A percentile compares a stretch with the other conserved stretches of the same genome.
phyloP scores from a whole-genome alignment of 306 rosid genomes.

The Glycine tomentella region DNA sequence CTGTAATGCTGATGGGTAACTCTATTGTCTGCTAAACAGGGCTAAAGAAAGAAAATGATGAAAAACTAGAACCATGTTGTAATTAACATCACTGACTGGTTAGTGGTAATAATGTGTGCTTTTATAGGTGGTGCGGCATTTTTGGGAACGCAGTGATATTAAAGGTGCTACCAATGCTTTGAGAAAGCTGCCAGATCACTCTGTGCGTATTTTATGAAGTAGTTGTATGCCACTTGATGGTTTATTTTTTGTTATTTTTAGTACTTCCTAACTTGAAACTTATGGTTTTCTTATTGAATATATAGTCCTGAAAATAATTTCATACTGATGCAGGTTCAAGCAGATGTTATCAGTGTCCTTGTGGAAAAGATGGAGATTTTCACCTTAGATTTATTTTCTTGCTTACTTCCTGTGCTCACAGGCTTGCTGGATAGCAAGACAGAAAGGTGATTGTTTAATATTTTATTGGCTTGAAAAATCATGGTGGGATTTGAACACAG shows the following conservation, averaged over 20 bases:
- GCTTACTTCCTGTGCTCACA: conserved; percentile 87
- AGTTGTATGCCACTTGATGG: conserved; percentile 6
- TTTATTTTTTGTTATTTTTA: conserved; percentile 33
- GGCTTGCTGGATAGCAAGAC: conserved; percentile 83
- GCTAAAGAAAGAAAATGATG: conserved; percentile 34
- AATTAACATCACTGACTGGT: conserved; percentile 31
- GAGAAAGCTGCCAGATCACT: conserved; percentile 92
- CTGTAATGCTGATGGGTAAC: no score
- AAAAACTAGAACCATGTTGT: conserved; percentile 19
- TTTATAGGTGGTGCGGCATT: conserved; percentile 91
- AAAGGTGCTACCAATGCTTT: conserved; percentile 90
- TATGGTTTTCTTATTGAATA: conserved; percentile 32
- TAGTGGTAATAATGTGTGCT: conserved; percentile 37
- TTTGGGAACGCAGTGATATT: conserved; percentile 83
- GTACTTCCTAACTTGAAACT: conserved; percentile 24
- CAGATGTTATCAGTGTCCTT: conserved; percentile 88
- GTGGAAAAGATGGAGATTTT: conserved; percentile 78
- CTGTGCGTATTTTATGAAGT: conserved; percentile 71
- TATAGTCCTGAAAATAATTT: conserved; percentile 34
- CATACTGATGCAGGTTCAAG: conserved; percentile 82
- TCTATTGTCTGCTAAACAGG: neutral
- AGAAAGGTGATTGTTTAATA: conserved; percentile 72
- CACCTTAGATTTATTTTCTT: conserved; percentile 77
- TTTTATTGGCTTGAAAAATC: conserved; percentile 32
- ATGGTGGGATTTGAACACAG: conserved; percentile 7